Conservation (phyloP, 192 early-diverging fungal genomes). For the Coemansia sp. region DNA sequence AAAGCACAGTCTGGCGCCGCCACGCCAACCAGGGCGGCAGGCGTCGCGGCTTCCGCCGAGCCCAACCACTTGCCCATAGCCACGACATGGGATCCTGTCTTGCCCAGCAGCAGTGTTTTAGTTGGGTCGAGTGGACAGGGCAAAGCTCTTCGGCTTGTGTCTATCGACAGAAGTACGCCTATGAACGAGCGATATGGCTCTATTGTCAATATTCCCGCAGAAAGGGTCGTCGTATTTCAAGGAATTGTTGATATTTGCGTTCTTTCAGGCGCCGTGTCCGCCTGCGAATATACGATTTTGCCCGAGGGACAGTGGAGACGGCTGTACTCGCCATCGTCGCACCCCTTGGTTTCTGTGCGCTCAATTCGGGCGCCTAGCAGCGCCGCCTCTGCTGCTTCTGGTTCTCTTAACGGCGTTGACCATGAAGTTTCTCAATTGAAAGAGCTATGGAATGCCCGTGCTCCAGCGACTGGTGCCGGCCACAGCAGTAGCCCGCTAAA, state of each 20-base stretch:
- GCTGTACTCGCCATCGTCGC: constrained; percentile 47
- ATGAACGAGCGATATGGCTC: constrained; percentile 15
- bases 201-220: constrained; percentile 13
- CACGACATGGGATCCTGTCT: constrained; percentile 13
- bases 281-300: constrained; percentile 19
- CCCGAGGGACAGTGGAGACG: constrained; percentile 22
- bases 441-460: constrained; percentile 9
- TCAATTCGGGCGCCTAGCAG: background rate
- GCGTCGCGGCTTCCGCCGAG: background rate
- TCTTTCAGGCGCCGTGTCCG: constrained; percentile 17
- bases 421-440: constrained; percentile 7
- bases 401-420: background rate
- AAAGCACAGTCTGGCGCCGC: background rate
- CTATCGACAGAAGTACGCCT: background rate
- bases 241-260: constrained; percentile 42
- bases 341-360: constrained; percentile 25
- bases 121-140: background rate
- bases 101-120: background rate
- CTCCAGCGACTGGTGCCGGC: background rate
- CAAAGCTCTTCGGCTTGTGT: background rate
- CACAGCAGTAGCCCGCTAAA: background rate
- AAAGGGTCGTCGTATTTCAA: constrained; percentile 25
- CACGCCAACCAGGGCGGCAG: background rate
- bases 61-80: constrained; percentile 1
- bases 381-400: background rate